Evolutionary conservation across 2,329 filamentous ascomycete species (phyloP), one percentile per base, ranked within the genome.

Genomic region (Talaromyces sp.): DNA sequence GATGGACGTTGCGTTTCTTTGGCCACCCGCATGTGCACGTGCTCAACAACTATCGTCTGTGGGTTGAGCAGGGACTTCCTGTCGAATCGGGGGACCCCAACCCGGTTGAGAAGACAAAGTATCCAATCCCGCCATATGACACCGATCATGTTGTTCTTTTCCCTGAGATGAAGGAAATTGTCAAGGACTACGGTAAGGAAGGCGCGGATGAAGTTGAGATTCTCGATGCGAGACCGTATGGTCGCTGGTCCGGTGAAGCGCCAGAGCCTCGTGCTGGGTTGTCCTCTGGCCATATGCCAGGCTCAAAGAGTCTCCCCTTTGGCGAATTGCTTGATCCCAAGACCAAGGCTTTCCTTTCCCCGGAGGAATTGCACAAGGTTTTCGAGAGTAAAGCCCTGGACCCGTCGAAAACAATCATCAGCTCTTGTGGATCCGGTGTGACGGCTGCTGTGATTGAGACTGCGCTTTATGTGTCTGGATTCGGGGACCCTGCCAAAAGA

Each of bases 41-140:
- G 19, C 79, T 99, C 59, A 95, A 99, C 79, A 99, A 99, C 78
- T 99, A 97, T 79, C 90, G 88, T 74, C 77, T 90, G n/a, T 99
- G 92, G 91, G 87, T 93, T 1, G 89, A 93, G 35, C 82, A 95
- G 70, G 91, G 90, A 1, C 84, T 87, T 65, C 90, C 92, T 0
- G 89, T 88, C 0, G 92, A 96, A 77, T 86, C 86, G n/a, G 92
- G 93, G 0, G 72, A 76, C 57, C 65, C 71, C 14, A 65, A 67
- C 2, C 70, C 73, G 3, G 65, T 72, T 21, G 76, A 79, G 60
- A 72, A 71, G 61, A 77, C 75, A 32, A 74, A 74, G 53, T 83
- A 83, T 63, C 70, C 77, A 3, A 71, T 77, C 6, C 75, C 79
- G 79, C 89, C 73, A 76, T 90, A 79, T 74, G 80, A 85, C 59